These are phyloP conservation scores for Funneliformis geosporum DNA, from an alignment of 192 early-diverging fungal genomes.

Conservation along the genomic window DNA sequence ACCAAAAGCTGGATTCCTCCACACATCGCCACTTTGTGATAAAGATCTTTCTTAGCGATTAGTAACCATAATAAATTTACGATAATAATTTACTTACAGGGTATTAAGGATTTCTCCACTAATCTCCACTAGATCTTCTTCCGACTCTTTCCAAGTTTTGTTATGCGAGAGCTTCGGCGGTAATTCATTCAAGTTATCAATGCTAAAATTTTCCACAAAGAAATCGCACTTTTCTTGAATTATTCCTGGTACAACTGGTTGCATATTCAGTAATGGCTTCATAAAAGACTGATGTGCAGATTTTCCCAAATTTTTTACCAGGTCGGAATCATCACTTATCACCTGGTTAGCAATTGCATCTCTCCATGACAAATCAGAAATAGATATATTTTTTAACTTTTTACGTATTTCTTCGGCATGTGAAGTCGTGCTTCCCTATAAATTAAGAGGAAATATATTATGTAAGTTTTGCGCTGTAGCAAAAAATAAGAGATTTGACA, in stretches of 20 bases:
- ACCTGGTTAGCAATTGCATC: no score
- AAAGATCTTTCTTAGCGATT: no score
- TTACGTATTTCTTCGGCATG: not conserved
- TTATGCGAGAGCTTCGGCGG: not conserved
- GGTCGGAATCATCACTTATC: no score
- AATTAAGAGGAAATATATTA: not conserved
- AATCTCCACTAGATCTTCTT: not conserved
- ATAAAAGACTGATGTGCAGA: slow-evolving; percentile 1
- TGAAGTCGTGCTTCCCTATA: not conserved
- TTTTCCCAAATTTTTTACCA: no score
- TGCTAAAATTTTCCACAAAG: slow-evolving; percentile 10
- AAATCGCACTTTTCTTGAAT: not conserved
- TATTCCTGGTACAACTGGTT: not conserved
- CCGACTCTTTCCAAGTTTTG: not conserved
- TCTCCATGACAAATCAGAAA: not conserved
- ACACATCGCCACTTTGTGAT: not conserved
- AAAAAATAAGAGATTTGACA: not conserved
- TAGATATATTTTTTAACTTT: not conserved
- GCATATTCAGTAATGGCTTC: not conserved
- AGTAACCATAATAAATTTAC: not conserved
- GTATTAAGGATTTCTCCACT: not conserved
- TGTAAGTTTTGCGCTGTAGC: not conserved
- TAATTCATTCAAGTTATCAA: not conserved
- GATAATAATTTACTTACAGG: not conserved
- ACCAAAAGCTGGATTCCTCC: slow-evolving; percentile 9